Conservation (phyloP, 305 asterid genomes). For the Caryopteris hybrid region DNA sequence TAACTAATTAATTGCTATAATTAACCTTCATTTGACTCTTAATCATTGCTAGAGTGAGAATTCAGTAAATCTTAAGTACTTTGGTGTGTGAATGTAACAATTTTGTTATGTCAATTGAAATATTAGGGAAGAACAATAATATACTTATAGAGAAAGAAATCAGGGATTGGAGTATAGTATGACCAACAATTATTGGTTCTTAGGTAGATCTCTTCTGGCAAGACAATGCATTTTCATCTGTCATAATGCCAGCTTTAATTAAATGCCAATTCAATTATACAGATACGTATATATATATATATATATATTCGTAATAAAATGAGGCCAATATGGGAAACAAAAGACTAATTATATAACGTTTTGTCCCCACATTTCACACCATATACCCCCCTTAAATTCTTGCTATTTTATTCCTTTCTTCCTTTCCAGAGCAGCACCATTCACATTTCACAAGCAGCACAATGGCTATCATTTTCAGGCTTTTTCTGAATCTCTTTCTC, state of each 20-base stretch:
- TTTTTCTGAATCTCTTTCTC: slow-evolving; percentile 24
- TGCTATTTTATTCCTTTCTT: slow-evolving; percentile 14
- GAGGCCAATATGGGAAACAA: slow-evolving; percentile 25
- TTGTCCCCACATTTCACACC: slow-evolving; percentile 45
- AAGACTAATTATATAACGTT: slow-evolving; percentile 7
- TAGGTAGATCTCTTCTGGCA: slow-evolving; percentile 34
- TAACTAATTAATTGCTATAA: slow-evolving; percentile 9
- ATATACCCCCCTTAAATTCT: slow-evolving; percentile 34
- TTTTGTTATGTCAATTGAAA: not conserved
- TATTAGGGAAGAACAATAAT: no score
- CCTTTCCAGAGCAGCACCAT: slow-evolving; percentile 16
- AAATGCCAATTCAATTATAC: not conserved
- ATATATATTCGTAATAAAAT: not conserved
- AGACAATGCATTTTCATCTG: slow-evolving; percentile 23
- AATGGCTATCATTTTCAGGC: slow-evolving; percentile 18
- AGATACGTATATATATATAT: no score
- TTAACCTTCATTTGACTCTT: slow-evolving; percentile 2
- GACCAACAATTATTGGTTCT: slow-evolving; percentile 25
- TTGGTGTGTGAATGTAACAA: not conserved
- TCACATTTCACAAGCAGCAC: slow-evolving; percentile 9
- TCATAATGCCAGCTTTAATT: slow-evolving; percentile 24
- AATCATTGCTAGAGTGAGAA: slow-evolving; percentile 1
- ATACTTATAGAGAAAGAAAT: not conserved
- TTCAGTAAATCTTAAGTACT: slow-evolving; percentile 4
- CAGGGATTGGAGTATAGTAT: not conserved